phyloP scores from a whole-genome alignment of 495 filamentous ascomycete genomes.

The Penicillium arizonense region DNA sequence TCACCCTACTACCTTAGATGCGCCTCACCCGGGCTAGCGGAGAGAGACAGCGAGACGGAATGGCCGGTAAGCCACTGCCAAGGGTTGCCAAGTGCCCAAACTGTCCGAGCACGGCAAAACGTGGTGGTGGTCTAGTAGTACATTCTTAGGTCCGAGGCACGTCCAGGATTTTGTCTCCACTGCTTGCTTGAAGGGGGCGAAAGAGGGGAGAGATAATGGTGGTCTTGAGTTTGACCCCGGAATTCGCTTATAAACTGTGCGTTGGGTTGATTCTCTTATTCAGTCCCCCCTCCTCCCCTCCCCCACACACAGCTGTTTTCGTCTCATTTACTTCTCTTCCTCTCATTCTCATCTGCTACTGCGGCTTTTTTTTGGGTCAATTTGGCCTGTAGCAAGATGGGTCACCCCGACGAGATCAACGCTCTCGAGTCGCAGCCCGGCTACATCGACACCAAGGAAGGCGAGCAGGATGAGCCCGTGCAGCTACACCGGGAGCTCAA shows the following conservation, averaged over 20 bases:
- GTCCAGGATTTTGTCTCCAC: constrained; percentile 4
- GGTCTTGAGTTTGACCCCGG: neutral
- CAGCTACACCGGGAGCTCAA: constrained; percentile 66
- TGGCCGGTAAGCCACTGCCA: too few relatives aligned
- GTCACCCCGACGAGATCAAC: constrained; percentile 12
- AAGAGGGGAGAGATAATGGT: neutral
- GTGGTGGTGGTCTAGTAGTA: neutral
- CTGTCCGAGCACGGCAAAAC: too few relatives aligned
- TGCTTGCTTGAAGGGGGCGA: neutral
- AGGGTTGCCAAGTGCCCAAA: too few relatives aligned
- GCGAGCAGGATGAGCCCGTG: constrained; percentile 13
- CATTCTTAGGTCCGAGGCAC: neutral
- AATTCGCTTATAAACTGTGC: constrained; percentile 8
- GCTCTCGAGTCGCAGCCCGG: constrained; percentile 5
- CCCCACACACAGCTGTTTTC: neutral
- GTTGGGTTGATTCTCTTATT: neutral
- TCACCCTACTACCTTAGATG: too few relatives aligned
- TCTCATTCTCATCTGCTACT: neutral
- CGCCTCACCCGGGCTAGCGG: too few relatives aligned
- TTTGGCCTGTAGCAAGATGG: constrained; percentile 1
- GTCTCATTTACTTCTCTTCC: too few relatives aligned
- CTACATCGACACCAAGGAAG: constrained; percentile 1
- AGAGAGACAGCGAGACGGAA: too few relatives aligned
- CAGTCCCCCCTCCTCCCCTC: too few relatives aligned
- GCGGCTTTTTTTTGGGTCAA: too few relatives aligned